Conservation (phyloP, 805 yeast genomes). For the Yarrowia porcina region DNA sequence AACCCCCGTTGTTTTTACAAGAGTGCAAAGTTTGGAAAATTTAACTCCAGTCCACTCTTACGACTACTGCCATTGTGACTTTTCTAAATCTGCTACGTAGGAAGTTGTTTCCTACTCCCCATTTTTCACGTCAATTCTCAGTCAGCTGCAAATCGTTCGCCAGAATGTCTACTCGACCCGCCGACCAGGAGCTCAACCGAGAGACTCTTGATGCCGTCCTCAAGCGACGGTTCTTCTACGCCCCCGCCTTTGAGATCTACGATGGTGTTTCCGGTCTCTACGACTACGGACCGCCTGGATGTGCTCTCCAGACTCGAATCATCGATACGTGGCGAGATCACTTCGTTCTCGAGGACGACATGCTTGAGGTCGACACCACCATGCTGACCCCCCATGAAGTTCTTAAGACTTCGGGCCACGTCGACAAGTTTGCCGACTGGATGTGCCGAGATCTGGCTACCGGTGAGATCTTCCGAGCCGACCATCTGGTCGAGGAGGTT, state of each 20-base stretch:
- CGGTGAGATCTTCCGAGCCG: constrained; percentile 98
- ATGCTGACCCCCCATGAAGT: constrained; percentile 98
- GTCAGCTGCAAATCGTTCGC: neutral
- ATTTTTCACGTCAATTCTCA: constrained; percentile 3
- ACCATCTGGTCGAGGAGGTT: constrained; percentile 96
- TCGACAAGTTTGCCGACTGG: constrained; percentile 98
- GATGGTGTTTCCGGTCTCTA: constrained; percentile 98
- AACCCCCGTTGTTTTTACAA: neutral
- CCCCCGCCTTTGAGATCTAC: constrained; percentile 95
- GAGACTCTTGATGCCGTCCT: constrained; percentile 85
- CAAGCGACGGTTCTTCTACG: constrained; percentile 94
- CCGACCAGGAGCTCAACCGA: constrained; percentile 55
- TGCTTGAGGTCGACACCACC: constrained; percentile 97
- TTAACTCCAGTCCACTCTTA: constrained; percentile 23
- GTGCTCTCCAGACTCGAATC: constrained; percentile 95
- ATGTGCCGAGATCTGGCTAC: constrained; percentile 95
- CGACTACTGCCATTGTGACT: constrained; percentile 25
- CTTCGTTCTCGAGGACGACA: constrained; percentile 94
- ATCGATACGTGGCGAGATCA: constrained; percentile 97
- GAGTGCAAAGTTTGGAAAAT: constrained; percentile 24
- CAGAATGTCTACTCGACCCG: constrained; percentile 32
- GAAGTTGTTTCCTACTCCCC: constrained; percentile 16
- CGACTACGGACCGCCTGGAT: constrained; percentile 99
- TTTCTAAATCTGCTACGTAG: constrained; percentile 11
- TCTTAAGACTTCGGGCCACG: constrained; percentile 97